phyloP scores from a whole-genome alignment of 768 basidiomycete genomes.

The Russula sp. region DNA sequence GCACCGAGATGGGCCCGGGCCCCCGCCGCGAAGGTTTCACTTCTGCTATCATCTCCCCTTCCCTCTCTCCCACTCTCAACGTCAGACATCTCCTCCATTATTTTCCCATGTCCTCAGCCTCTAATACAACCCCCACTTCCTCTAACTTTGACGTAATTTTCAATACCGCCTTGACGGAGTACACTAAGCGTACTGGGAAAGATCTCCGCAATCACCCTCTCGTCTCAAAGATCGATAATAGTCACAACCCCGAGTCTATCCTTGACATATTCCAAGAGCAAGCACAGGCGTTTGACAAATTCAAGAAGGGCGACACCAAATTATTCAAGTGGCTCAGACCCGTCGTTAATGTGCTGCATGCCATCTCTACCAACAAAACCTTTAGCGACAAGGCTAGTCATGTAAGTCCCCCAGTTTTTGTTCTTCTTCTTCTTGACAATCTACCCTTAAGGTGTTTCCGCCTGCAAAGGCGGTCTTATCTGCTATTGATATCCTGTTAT shows the following conservation, averaged over 20 bases:
- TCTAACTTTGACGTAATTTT: background rate
- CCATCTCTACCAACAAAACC: background rate
- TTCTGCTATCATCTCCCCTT: too few species aligned
- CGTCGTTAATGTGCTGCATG: background rate
- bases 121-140: background rate
- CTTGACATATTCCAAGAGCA: background rate
- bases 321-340: background rate
- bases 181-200: background rate
- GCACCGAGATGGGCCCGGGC: too few species aligned
- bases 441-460: background rate
- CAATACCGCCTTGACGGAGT: background rate
- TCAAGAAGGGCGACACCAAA: background rate
- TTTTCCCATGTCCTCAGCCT: background rate
- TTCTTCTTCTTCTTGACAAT: background rate
- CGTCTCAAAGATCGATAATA: background rate
- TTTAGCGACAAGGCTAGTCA: background rate
- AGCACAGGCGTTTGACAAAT: background rate
- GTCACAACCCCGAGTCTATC: background rate
- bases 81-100: too few species aligned
- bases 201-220: background rate
- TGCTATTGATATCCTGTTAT: background rate
- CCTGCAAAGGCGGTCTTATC: background rate
- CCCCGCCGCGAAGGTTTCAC: too few species aligned
- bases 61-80: too few species aligned
- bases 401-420: background rate